These are phyloP conservation scores for Termitomyces sp. DNA, from an alignment of 768 basidiomycete species.

Conservation along the genomic window DNA sequence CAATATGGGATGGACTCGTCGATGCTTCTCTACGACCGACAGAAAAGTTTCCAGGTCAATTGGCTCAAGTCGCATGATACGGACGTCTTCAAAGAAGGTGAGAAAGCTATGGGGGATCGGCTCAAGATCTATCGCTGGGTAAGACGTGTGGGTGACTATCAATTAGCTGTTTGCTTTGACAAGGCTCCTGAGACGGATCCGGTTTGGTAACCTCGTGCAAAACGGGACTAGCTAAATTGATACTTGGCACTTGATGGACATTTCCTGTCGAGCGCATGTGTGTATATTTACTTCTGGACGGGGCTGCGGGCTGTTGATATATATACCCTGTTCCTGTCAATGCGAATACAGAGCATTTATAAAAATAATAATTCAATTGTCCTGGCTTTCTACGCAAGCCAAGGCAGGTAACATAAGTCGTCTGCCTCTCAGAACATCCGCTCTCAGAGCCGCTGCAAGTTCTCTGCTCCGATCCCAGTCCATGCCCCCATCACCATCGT, in stretches of 20 bases:
- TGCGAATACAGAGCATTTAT: not conserved
- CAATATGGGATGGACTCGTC: slow-evolving; percentile 6
- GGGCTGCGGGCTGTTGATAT: not conserved
- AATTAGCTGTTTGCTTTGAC: slow-evolving; percentile 24
- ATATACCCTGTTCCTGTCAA: not conserved
- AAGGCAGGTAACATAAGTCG: slow-evolving; percentile 28
- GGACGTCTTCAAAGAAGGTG: slow-evolving; percentile 17
- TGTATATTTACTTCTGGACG: not conserved
- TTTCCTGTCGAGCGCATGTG: not conserved
- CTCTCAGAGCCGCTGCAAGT: slow-evolving; percentile 27
- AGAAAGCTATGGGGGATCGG: slow-evolving; percentile 14
- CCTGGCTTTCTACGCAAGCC: slow-evolving; percentile 28
- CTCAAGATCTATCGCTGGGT: slow-evolving; percentile 25
- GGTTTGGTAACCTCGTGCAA: slow-evolving; percentile 15
- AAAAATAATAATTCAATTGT: not conserved
- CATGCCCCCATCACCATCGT: slow-evolving; percentile 28
- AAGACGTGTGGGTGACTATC: slow-evolving; percentile 19
- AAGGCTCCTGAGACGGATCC: slow-evolving; percentile 20
- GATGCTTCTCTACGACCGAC: slow-evolving; percentile 38
- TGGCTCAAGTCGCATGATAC: slow-evolving; percentile 23
- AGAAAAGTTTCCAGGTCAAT: slow-evolving; percentile 33
- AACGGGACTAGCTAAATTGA: not conserved
- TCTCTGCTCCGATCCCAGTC: slow-evolving; percentile 35
- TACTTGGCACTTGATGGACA: not conserved
- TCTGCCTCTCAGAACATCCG: slow-evolving; percentile 26